Evolutionary conservation across 202 grass and related monocot genomes (phyloP), one percentile per base, ranked within the genome.

Genomic region (Schoenoplectus triqueter): DNA sequence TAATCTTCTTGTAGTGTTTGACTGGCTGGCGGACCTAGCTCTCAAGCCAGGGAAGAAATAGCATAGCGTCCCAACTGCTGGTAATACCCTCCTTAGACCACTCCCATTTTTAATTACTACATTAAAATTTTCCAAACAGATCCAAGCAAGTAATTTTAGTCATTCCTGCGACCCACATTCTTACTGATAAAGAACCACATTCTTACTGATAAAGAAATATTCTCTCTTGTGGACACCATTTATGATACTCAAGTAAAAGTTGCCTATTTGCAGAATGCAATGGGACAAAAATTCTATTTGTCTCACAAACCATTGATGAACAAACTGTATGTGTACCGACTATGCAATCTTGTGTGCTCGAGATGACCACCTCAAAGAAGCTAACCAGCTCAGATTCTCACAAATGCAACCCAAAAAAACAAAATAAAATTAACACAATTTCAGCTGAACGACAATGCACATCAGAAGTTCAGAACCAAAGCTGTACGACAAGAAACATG

Each of bases 1-100:
- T 88, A 82, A 96, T 91, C 87, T 91, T 92, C 91, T 99, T 99
- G 89, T 99, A 99, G 11, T 92, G 86, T 89, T 99, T 99, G 31
- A 99, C 93, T 10, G 96, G 96, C 66, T 96, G 94, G 49, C 96
- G 85, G 96, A 99, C 31, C 96, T 87, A 41, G 93, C 64, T 55
- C 92, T 80, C 74, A 99, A 86, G 22, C 59, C 80, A 17, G 93
- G 96, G 82, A 91, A 99, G 80, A 99, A 92, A 67, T 95, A 94
- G 87, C 93, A 99, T 17, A 99, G 78, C 44, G 80, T 87, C 51
- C 83, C 92, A 78, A 88, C 93, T 50, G 85, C 90, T 5, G 91
- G 94, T 72, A 93, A 17, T 55, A 97, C 87, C 80, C 80, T 92
- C 80, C 89, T 86, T 51, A 93, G 18, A 97, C 81, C 67, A 97